Evolutionary conservation across 345 rosid genomes (phyloP).

Genomic region (Populus alba): DNA sequence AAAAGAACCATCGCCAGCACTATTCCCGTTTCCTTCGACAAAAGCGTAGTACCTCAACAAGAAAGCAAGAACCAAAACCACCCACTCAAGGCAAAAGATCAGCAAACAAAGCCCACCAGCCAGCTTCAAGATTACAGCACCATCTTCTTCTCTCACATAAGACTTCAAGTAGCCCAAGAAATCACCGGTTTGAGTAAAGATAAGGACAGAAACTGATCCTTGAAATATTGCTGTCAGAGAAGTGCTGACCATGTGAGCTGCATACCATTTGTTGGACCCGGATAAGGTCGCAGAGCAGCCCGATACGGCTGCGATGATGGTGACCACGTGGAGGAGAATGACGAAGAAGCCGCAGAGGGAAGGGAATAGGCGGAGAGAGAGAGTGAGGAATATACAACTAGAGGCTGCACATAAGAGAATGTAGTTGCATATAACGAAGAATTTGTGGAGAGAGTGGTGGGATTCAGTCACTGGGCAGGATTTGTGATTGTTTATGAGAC

Average conservation of each 20-base stretch:
- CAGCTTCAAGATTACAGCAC: conserved; percentile 62
- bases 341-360: conserved; percentile 62
- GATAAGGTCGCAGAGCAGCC: conserved; percentile 72
- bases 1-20: not conserved
- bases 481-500: conserved; percentile 12
- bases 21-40: conserved; percentile 46
- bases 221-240: conserved; percentile 88
- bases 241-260: conserved; percentile 79
- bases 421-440: conserved; percentile 36
- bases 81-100: conserved; percentile 85
- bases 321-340: conserved; percentile 55
- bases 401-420: conserved; percentile 39
- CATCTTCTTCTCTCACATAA: conserved; percentile 86
- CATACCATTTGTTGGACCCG: conserved; percentile 60
- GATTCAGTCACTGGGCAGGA: conserved; percentile 14
- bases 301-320: conserved; percentile 60
- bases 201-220: conserved; percentile 77
- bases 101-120: conserved; percentile 71
- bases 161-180: conserved; percentile 70
- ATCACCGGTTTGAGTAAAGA: conserved; percentile 62
- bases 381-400: conserved; percentile 42
- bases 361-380: conserved; percentile 51
- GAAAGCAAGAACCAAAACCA: conserved; percentile 73
- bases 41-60: conserved; percentile 70
- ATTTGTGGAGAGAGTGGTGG: conserved; percentile 22